Base-by-base conservation (phyloP, 164 flowering plant genomes). In the Vitis amurensis region DNA sequence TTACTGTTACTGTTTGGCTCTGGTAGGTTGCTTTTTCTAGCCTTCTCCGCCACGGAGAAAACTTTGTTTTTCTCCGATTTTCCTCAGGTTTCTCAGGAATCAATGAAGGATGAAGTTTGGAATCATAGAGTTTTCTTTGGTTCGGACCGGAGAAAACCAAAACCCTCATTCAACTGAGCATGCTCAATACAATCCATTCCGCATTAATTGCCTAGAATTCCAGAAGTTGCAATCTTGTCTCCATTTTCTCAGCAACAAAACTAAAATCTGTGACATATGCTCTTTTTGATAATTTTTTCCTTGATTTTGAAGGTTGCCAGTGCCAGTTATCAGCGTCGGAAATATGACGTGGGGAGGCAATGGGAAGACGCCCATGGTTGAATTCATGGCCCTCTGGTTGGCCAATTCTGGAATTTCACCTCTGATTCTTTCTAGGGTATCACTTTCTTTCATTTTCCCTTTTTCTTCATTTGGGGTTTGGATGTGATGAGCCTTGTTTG, bases 321-420 rank as follows among this genome's bases (percentile, higher is more conserved):
- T 94, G 53, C 91, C 94, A 16, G 97, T 94, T 64, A 86, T 94
- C 51, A 94, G 98, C 56, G 91, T 92, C 9, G 97, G 98, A 63
- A 94, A 94, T 80, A 79, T 94, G 82, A 94, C 94, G 15, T 94
- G 93, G 94, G 98, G 98, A 57, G 98, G 98, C 50, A 94, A 89
- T 81, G 98, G 98, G 74, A 92, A 94, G 86, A 94, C 98, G 12
- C 98, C 98, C 8, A 94, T 94, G 98, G 97, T 88, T 15, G 97
- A 89, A 71, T 89, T 77, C 74, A 71, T 94, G 9, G 88, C 95
- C 14, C 75, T 47, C 3, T 81, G 63, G 65, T 79, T 92, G 6
- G 68, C 78, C 15, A 67, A 79, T 75, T 77, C 76, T 31, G 87
- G 91, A 49, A 74, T 92, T 76, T 76, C 86, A 15, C 92, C 97